A percentile compares a stretch with the other conserved stretches of the same genome.
These are phyloP conservation scores for Pseudomassariella vexata DNA, from an alignment of 2,329 filamentous ascomycete genomes.

Conservation along the genomic window DNA sequence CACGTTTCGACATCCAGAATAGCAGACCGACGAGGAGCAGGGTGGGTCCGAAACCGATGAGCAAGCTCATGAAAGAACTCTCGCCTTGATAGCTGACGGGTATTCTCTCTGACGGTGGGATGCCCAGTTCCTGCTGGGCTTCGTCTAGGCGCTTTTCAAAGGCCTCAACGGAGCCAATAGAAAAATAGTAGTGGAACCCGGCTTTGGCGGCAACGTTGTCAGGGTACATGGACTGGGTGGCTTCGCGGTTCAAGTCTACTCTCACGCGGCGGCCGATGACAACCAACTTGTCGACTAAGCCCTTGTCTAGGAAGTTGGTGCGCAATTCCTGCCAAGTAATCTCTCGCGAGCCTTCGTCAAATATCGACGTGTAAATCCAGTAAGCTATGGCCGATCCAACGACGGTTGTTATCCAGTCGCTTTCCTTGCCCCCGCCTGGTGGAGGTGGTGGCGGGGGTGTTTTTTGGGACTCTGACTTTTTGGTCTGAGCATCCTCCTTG, in stretches of 20 bases:
- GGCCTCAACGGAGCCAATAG: constrained; percentile 87
- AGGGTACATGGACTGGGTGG: constrained; percentile 65
- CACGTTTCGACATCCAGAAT: constrained; percentile 72
- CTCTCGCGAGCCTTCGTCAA: constrained; percentile 51
- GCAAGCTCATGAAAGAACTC: constrained; percentile 64
- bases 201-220: constrained; percentile 64
- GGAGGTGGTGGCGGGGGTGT: constrained; percentile 8
- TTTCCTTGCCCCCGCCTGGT: constrained; percentile 12
- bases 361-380: constrained; percentile 37
- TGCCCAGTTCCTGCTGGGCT: constrained; percentile 80
- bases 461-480: constrained; percentile 1
- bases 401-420: constrained; percentile 41
- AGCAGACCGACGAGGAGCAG: constrained; percentile 79
- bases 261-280: constrained; percentile 73
- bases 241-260: constrained; percentile 74
- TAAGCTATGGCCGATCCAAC: constrained; percentile 40
- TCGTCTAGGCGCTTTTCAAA: constrained; percentile 87
- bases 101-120: constrained; percentile 83
- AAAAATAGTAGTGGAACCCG: constrained; percentile 84
- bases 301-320: constrained; percentile 91
- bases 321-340: constrained; percentile 98
- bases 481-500: too few relatives aligned
- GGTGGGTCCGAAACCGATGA: constrained; percentile 79
- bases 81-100: constrained; percentile 83
- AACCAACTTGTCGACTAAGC: constrained; percentile 87